phyloP scores from a whole-genome alignment of 1,139 yeast species.

The Blastobotrys arbuscula region DNA sequence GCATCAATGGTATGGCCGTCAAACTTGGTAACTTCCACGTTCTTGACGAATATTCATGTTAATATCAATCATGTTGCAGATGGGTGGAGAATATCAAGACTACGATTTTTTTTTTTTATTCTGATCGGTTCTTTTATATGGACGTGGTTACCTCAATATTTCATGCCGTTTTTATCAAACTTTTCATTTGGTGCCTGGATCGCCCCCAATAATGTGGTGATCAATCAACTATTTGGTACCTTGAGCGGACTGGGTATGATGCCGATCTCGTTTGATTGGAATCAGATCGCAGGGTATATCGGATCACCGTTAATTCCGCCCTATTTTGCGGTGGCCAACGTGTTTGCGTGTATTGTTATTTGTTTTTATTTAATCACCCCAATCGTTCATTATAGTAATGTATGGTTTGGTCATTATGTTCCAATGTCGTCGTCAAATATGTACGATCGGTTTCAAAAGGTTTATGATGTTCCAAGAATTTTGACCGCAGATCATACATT shows the following conservation, averaged over 20 bases:
- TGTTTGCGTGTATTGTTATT: constrained; percentile 42
- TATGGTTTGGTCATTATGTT: constrained; percentile 47
- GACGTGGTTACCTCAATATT: constrained; percentile 53
- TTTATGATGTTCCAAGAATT: constrained; percentile 43
- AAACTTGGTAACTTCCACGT: constrained; percentile 39
- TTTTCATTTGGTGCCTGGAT: constrained; percentile 56
- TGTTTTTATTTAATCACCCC: constrained; percentile 44
- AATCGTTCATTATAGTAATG: constrained; percentile 46
- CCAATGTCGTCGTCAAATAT: constrained; percentile 44
- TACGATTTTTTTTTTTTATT: constrained; percentile 42
- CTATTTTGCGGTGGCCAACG: constrained; percentile 49
- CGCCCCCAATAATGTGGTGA: constrained; percentile 46
- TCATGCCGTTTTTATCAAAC: constrained; percentile 46
- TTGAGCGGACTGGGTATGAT: constrained; percentile 55
- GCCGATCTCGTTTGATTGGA: constrained; percentile 59
- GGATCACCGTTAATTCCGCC: constrained; percentile 69
- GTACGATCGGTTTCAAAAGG: constrained; percentile 42
- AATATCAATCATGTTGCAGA: constrained; percentile 54
- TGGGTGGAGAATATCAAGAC: constrained; percentile 51
- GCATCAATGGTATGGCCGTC: constrained; percentile 66
- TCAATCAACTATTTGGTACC: constrained; percentile 59
- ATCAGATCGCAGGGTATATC: constrained; percentile 49
- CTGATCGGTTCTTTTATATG: constrained; percentile 42
- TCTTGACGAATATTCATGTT: constrained; percentile 56
- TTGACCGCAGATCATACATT: constrained; percentile 42